Evolutionary conservation across 495 filamentous ascomycete genomes (phyloP).

Genomic region (Choiromyces venosus): DNA sequence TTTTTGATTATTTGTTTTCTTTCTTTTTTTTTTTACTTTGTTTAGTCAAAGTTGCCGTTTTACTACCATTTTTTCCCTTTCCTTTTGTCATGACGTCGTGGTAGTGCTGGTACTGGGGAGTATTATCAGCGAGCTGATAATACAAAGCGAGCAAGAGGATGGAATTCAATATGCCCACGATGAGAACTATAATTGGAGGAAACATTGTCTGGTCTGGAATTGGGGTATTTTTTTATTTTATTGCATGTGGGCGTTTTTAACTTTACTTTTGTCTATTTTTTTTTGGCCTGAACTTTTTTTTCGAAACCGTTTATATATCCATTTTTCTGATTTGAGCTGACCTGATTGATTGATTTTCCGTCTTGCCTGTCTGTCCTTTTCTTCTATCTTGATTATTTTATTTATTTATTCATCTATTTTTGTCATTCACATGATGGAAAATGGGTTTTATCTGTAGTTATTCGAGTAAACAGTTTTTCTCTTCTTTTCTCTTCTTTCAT

Average conservation of each 20-base stretch:
- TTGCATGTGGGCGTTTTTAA: neutral
- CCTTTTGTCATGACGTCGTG: neutral
- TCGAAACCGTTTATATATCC: neutral
- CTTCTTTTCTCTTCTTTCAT: too few relatives aligned
- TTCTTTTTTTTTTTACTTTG: slow-evolving; percentile 9
- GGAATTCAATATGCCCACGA: neutral
- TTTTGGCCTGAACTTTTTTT: neutral
- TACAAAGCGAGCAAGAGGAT: neutral
- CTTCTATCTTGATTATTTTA: neutral
- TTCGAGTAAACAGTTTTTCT: neutral
- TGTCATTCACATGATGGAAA: too few relatives aligned
- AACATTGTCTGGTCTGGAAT: neutral
- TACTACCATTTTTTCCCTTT: slow-evolving; percentile 9
- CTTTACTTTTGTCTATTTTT: neutral
- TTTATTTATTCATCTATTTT: too few relatives aligned
- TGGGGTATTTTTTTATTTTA: neutral
- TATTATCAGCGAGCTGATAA: neutral
- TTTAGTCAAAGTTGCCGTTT: slow-evolving; percentile 4
- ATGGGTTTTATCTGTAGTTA: neutral
- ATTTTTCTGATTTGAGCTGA: too few relatives aligned
- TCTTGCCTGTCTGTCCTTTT: too few relatives aligned
- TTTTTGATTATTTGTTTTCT: slow-evolving; percentile 8
- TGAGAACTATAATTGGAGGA: neutral
- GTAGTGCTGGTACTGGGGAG: neutral
- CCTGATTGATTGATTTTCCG: too few relatives aligned